Conservation (phyloP, 495 filamentous ascomycete species). For the Sphaerosporella brunnea region DNA sequence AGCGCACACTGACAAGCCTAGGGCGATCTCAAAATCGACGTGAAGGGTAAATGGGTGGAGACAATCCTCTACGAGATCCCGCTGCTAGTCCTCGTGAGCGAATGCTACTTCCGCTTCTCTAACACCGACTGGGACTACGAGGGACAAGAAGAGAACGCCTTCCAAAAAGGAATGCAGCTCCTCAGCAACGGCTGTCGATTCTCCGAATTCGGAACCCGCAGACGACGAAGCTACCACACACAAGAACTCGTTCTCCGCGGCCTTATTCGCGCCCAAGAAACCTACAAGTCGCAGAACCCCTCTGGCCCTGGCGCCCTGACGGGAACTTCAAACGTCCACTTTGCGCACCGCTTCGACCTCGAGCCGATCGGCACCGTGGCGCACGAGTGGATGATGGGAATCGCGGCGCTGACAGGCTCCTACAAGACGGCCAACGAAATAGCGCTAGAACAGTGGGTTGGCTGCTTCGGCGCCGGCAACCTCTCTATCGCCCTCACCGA, state of each 20-base stretch:
- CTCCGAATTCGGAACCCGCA: conserved; percentile 82
- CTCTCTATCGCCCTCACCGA: conserved; percentile 91
- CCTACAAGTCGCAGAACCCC: conserved; percentile 37
- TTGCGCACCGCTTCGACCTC: conserved; percentile 53
- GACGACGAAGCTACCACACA: conserved; percentile 76
- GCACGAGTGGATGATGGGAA: conserved; percentile 98
- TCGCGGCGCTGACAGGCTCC: conserved; percentile 75
- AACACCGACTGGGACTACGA: conserved; percentile 76
- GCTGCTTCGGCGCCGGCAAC: conserved; percentile 78
- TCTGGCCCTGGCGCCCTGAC: conserved; percentile 48
- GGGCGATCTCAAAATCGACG: conserved; percentile 54
- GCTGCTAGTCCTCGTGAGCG: conserved; percentile 72
- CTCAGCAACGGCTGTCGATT: conserved; percentile 69
- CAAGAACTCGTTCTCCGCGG: conserved; percentile 83
- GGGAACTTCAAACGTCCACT: conserved; percentile 92
- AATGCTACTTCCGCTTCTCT: conserved; percentile 93
- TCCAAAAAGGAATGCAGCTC: conserved; percentile 54
- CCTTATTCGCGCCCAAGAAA: conserved; percentile 51
- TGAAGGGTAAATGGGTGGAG: conserved; percentile 75
- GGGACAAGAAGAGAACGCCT: conserved; percentile 69
- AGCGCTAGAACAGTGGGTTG: conserved; percentile 70
- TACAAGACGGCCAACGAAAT: conserved; percentile 69
- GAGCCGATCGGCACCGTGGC: conserved; percentile 82
- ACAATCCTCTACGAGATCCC: conserved; percentile 98
- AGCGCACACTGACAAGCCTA: conserved; percentile 1